A percentile compares a stretch with the other conserved stretches of the same genome.
These are phyloP conservation scores for Phytophthora sp. DNA, from an alignment of 352 stramenopile species.

Conservation along the genomic window DNA sequence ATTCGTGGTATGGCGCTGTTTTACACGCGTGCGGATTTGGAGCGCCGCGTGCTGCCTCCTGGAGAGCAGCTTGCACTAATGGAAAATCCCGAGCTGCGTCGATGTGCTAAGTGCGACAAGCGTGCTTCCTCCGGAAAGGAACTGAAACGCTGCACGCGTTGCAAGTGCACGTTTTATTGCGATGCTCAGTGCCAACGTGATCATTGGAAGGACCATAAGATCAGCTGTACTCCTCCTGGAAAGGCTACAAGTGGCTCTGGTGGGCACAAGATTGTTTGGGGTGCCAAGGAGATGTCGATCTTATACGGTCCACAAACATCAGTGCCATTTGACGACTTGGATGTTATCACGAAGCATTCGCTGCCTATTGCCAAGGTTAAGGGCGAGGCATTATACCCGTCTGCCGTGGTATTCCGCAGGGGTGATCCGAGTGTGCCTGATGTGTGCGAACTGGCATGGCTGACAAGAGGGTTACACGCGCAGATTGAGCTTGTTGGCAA, in stretches of 20 bases:
- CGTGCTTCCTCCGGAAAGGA: slow-evolving; percentile 60
- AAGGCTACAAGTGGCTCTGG: slow-evolving; percentile 30
- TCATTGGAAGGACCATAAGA: slow-evolving; percentile 87
- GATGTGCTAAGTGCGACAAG: slow-evolving; percentile 82
- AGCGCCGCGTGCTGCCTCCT: slow-evolving; percentile 72
- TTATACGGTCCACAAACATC: slow-evolving; percentile 72
- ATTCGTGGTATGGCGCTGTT: slow-evolving; percentile 84
- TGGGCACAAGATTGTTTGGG: slow-evolving; percentile 71
- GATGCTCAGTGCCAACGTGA: slow-evolving; percentile 69
- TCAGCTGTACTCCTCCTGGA: slow-evolving; percentile 66
- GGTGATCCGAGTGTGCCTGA: slow-evolving; percentile 72
- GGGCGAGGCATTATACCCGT: slow-evolving; percentile 64
- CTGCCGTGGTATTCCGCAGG: slow-evolving; percentile 72
- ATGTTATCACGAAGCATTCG: slow-evolving; percentile 67
- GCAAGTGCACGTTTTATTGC: slow-evolving; percentile 88
- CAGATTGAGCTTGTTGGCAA: slow-evolving; percentile 73
- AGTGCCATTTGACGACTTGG: slow-evolving; percentile 82
- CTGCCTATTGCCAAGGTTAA: slow-evolving; percentile 55
- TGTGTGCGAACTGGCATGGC: slow-evolving; percentile 70
- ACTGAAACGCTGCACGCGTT: slow-evolving; percentile 83
- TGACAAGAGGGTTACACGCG: slow-evolving; percentile 68
- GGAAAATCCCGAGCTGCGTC: slow-evolving; percentile 72
- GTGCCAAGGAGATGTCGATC: slow-evolving; percentile 85
- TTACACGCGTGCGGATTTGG: slow-evolving; percentile 75
- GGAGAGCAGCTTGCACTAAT: slow-evolving; percentile 76